Evolutionary conservation across 1,284 basidiomycete species (phyloP).

Genomic region (Ceratobasidium sp.): DNA sequence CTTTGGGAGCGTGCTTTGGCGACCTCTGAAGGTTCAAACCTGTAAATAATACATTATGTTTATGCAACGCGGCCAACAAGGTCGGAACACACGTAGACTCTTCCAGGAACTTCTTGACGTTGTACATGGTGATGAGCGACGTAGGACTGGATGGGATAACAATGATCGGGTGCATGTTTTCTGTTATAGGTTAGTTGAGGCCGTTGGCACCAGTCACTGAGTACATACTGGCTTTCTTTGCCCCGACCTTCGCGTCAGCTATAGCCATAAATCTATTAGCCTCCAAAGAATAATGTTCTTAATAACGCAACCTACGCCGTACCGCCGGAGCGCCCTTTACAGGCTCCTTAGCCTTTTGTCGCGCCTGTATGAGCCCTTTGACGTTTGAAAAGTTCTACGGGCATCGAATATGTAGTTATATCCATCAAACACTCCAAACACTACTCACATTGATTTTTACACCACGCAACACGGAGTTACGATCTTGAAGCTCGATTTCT

Average conservation of each 20-base stretch:
- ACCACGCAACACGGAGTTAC: slow-evolving; percentile 81
- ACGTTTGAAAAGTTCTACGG: slow-evolving; percentile 79
- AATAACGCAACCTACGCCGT: slow-evolving; percentile 20
- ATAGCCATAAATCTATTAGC: slow-evolving; percentile 11
- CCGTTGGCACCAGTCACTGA: neutral
- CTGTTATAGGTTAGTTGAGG: slow-evolving; percentile 56
- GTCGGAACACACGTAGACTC: slow-evolving; percentile 76
- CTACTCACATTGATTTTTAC: slow-evolving; percentile 76
- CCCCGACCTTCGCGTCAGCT: slow-evolving; percentile 67
- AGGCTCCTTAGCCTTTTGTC: slow-evolving; percentile 79
- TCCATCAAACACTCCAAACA: neutral
- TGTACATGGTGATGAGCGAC: slow-evolving; percentile 96
- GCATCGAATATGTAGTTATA: neutral
- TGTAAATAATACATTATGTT: slow-evolving; percentile 64
- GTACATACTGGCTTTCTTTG: slow-evolving; percentile 65
- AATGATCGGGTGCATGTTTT: slow-evolving; percentile 88
- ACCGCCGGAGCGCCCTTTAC: slow-evolving; percentile 61
- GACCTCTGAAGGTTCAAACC: slow-evolving; percentile 83
- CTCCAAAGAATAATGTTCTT: neutral
- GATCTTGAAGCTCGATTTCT: slow-evolving; percentile 80
- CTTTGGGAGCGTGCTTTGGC: slow-evolving; percentile 76
- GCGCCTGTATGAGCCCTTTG: slow-evolving; percentile 72
- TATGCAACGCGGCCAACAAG: slow-evolving; percentile 10
- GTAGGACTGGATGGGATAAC: slow-evolving; percentile 97
- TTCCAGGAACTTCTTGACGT: slow-evolving; percentile 93